These are phyloP conservation scores for Neolentinus lepideus DNA, from an alignment of 1,284 basidiomycete genomes.

Conservation along the genomic window DNA sequence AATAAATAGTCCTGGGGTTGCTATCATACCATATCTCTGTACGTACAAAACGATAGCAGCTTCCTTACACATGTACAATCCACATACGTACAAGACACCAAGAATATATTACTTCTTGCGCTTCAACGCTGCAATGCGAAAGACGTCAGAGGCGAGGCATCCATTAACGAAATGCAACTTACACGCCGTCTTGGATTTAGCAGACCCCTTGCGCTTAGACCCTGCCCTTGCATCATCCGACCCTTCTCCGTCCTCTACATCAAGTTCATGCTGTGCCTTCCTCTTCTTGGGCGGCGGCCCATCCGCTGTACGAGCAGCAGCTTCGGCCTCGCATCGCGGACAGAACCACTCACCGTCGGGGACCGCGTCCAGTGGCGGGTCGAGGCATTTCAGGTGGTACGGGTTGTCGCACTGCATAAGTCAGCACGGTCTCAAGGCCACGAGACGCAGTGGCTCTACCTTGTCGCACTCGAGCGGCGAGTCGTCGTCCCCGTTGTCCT, in stretches of 20 bases:
- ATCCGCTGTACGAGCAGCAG: constrained; percentile 23
- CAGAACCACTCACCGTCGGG: constrained; percentile 96
- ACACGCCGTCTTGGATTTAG: constrained; percentile 11
- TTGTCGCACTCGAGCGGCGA: constrained; percentile 81
- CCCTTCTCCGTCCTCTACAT: constrained; percentile 15
- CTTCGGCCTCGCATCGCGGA: constrained; percentile 47
- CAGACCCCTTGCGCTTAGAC: constrained; percentile 25
- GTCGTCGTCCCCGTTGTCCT: constrained; percentile 62
- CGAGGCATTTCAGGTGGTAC: constrained; percentile 79
- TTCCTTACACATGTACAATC: constrained; percentile 1
- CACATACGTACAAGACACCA: constrained; percentile 1
- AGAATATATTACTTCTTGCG: constrained; percentile 20
- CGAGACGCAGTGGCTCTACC: constrained; percentile 29
- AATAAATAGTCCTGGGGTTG: not conserved
- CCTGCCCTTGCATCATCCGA: constrained; percentile 14
- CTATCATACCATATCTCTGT: not conserved
- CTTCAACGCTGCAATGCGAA: constrained; percentile 16
- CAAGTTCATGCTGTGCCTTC: constrained; percentile 4
- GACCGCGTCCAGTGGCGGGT: constrained; percentile 67
- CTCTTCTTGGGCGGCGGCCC: constrained; percentile 15
- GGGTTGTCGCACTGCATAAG: constrained; percentile 74
- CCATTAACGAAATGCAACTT: not conserved
- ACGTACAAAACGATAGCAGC: not conserved
- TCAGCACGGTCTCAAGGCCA: not conserved
- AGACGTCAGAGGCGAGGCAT: not conserved